These are phyloP conservation scores for Hirsutella minnesotensis DNA, from an alignment of 2,329 filamentous ascomycete species.

Conservation along the genomic window DNA sequence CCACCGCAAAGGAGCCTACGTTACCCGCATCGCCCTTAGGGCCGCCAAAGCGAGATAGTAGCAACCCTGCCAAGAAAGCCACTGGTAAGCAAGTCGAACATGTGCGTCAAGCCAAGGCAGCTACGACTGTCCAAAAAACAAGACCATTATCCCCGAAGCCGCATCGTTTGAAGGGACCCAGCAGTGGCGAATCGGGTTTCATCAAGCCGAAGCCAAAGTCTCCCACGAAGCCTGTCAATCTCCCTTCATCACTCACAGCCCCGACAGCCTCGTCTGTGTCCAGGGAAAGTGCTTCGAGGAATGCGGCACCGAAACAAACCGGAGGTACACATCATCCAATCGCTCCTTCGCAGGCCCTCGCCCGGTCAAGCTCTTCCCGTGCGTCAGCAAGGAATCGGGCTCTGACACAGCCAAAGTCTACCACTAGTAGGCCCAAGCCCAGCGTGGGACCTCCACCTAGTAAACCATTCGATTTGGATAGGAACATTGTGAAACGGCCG, in stretches of 20 bases:
- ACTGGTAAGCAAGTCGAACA: conserved; percentile 18
- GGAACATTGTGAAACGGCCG: conserved; percentile 31
- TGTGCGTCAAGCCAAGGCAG: conserved; percentile 14
- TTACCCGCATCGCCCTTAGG: conserved; percentile 1
- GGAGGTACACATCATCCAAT: conserved; percentile 21
- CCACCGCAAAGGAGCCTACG: conserved; percentile 5
- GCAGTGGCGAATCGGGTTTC: conserved; percentile 28
- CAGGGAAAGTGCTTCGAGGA: conserved; percentile 29
- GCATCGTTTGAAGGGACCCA: conserved; percentile 26
- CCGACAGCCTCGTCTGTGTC: conserved; percentile 60
- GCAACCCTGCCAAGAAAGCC: conserved; percentile 18
- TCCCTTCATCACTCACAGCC: conserved; percentile 56
- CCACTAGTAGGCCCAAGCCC: conserved; percentile 31
- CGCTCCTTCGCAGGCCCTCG: conserved; percentile 23
- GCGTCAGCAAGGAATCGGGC: conserved; percentile 13
- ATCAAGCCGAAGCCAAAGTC: conserved; percentile 53
- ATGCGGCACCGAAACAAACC: conserved; percentile 15
- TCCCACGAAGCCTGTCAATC: conserved; percentile 53
- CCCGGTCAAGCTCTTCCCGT: conserved; percentile 8
- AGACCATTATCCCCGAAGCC: conserved; percentile 27
- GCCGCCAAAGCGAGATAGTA: conserved; percentile 11
- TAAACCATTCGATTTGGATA: conserved; percentile 20
- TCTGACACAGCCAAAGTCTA: conserved; percentile 33
- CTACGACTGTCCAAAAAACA: conserved; percentile 11
- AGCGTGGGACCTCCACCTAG: conserved; percentile 49